Evolutionary conservation across 371 early-diverging fungal genomes (phyloP).

Genomic region (Dichotomocladium elegans): DNA sequence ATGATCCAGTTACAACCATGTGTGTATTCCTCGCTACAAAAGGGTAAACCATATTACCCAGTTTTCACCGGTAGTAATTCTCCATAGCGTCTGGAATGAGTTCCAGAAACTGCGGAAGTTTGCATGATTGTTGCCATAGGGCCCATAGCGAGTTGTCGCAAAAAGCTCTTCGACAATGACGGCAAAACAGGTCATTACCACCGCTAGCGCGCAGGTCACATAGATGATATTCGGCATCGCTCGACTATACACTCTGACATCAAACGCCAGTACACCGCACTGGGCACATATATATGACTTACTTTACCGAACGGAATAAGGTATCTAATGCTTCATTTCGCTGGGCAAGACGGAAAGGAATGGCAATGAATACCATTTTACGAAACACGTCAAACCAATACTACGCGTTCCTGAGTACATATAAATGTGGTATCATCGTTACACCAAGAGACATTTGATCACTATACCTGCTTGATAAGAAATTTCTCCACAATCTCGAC

Average conservation of each 20-base stretch:
- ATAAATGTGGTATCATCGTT: too few relatives aligned
- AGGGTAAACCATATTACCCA: conserved; percentile 32
- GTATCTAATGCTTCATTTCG: conserved; percentile 46
- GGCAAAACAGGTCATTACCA: conserved; percentile 45
- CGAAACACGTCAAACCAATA: conserved; percentile 3
- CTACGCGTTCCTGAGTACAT: background rate
- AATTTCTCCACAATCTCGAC: too few relatives aligned
- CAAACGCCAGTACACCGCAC: too few relatives aligned
- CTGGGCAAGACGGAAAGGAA: conserved; percentile 49
- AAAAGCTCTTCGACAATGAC: conserved; percentile 49
- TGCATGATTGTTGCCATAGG: conserved; percentile 41
- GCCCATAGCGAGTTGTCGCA: conserved; percentile 44
- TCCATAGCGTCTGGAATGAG: conserved; percentile 40
- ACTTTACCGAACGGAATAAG: conserved; percentile 42
- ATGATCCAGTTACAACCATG: background rate
- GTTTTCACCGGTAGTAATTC: conserved; percentile 56
- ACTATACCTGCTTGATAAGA: too few relatives aligned
- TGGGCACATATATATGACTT: too few relatives aligned
- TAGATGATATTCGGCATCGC: conserved; percentile 42
- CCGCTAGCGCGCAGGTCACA: conserved; percentile 40
- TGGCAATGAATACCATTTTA: conserved; percentile 31
- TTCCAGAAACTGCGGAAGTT: conserved; percentile 43
- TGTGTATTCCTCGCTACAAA: background rate
- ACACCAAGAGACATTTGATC: too few relatives aligned
- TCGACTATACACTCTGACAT: conserved; percentile 27